Evolutionary conservation across 768 basidiomycete genomes (phyloP), one percentile per base, ranked within the genome.

Genomic region (Lactifluus rugatus): DNA sequence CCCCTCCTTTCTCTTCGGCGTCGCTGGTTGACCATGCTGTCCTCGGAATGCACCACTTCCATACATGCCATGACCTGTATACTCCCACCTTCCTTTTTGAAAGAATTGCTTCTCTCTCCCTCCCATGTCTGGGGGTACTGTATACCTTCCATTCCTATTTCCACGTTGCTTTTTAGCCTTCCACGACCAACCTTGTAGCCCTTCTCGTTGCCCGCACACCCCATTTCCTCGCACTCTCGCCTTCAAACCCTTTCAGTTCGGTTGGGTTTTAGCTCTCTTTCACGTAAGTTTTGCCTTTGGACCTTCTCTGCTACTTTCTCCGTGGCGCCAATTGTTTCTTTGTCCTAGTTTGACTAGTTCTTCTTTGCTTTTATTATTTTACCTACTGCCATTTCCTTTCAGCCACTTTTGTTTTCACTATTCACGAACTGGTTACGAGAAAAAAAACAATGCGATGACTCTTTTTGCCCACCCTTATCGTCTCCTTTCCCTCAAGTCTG

Each of bases 391-490:
- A 2, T 34, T 19, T 13, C 42, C 25, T 37, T 47, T 25, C 45
- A 48, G n/a, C 19, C 26, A 41, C 23, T 31, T 48, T 48, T 48
- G 42, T 47, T 54, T 36, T 41, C 46, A 37, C 52, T 49, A 45
- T 54, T 42, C 52, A 59, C 58, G 58, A 59, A 31, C 53, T 25
- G 47, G 52, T 54, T 59, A 59, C 48, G 58, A 59, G 48, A 54
- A 34, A 59, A 54, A 54, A 53, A 48, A 39, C 58, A 59, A 59
- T 59, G 48, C 48, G 52, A 59, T 25, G 58, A 59, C 42, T 37
- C 31, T 25, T 52, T 49, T 54, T n/a, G 31, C 55, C 39, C 48
- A 56, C 10, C 28, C 14, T 26, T 9, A 16, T 19, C 41, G n/a
- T 41, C n/a, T 19, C 10, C 21, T 44, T 44, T 23, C 21, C 21